phyloP scores from a whole-genome alignment of 768 basidiomycete species.

The Lyophyllum decastes region DNA sequence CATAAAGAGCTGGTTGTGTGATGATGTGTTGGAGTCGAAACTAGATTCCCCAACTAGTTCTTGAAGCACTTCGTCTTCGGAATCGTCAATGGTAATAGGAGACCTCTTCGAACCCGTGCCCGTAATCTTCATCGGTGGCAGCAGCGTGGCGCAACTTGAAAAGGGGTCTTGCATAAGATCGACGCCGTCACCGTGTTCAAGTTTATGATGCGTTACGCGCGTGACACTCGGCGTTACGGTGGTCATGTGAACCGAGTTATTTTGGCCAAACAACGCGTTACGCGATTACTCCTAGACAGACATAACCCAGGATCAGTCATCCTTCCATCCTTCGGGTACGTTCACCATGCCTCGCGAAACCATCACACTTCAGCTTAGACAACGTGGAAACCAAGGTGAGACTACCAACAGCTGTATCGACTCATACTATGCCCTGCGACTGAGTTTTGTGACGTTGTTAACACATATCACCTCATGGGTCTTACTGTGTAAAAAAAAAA shows the following conservation, averaged over 20 bases:
- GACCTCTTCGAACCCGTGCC: conserved; percentile 35
- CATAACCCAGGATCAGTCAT: too few relatives aligned
- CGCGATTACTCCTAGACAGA: too few relatives aligned
- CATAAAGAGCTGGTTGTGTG: not conserved
- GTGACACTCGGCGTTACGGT: too few relatives aligned
- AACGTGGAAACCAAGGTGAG: not conserved
- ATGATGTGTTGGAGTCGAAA: conserved; percentile 7
- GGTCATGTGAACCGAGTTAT: too few relatives aligned
- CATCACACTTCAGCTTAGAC: not conserved
- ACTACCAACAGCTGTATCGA: not conserved
- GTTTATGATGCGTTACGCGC: not conserved
- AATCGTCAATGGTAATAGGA: conserved; percentile 41
- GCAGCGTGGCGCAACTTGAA: not conserved
- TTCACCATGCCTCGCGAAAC: not conserved
- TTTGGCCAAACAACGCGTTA: too few relatives aligned
- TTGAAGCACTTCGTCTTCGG: conserved; percentile 39
- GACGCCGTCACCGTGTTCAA: not conserved
- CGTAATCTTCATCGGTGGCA: conserved; percentile 13
- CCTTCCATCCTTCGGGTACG: too few relatives aligned
- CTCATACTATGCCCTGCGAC: not conserved
- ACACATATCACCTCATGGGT: too few relatives aligned
- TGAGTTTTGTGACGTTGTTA: not conserved
- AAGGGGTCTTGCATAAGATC: not conserved
- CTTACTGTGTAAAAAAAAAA: too few relatives aligned
- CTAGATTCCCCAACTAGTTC: conserved; percentile 26